phyloP scores from a whole-genome alignment of 2,329 filamentous ascomycete genomes.

The Cladosporium sp. region DNA sequence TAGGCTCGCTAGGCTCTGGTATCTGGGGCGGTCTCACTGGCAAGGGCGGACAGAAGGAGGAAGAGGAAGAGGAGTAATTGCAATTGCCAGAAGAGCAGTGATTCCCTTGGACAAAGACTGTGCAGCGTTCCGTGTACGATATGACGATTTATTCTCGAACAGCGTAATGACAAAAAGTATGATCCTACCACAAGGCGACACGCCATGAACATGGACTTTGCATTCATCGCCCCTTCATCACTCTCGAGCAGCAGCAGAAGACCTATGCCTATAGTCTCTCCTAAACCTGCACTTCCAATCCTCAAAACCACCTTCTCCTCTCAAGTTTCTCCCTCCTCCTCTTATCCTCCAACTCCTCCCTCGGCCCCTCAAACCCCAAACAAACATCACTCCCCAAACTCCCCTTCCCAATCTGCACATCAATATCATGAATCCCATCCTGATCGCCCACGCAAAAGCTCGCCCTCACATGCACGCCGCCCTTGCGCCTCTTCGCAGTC shows the following conservation, averaged over 20 bases:
- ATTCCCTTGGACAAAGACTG: neutral
- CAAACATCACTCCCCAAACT: slow-evolving; percentile 38
- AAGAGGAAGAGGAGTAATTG: slow-evolving; percentile 19
- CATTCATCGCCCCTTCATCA: too few species aligned
- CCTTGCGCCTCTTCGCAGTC: slow-evolving; percentile 40
- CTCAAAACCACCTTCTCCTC: slow-evolving; percentile 46
- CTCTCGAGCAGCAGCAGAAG: neutral
- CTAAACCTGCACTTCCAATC: neutral
- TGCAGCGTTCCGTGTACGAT: neutral
- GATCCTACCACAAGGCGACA: neutral
- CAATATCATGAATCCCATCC: slow-evolving; percentile 48
- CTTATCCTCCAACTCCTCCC: slow-evolving; percentile 45
- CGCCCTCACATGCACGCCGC: slow-evolving; percentile 46
- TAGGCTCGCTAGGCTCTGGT: slow-evolving; percentile 32
- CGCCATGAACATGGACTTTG: too few species aligned
- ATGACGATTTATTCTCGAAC: neutral
- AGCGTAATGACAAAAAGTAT: slow-evolving; percentile 5
- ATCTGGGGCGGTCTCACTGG: slow-evolving; percentile 36
- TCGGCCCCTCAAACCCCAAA: slow-evolving; percentile 44
- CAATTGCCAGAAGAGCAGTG: slow-evolving; percentile 8
- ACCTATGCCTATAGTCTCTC: neutral
- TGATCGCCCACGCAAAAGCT: slow-evolving; percentile 46
- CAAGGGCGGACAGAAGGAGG: slow-evolving; percentile 23
- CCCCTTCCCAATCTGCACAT: slow-evolving; percentile 42
- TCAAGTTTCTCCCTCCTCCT: slow-evolving; percentile 46